These are phyloP conservation scores for Torulaspora franciscae DNA, from an alignment of 805 yeast species.

Conservation along the genomic window DNA sequence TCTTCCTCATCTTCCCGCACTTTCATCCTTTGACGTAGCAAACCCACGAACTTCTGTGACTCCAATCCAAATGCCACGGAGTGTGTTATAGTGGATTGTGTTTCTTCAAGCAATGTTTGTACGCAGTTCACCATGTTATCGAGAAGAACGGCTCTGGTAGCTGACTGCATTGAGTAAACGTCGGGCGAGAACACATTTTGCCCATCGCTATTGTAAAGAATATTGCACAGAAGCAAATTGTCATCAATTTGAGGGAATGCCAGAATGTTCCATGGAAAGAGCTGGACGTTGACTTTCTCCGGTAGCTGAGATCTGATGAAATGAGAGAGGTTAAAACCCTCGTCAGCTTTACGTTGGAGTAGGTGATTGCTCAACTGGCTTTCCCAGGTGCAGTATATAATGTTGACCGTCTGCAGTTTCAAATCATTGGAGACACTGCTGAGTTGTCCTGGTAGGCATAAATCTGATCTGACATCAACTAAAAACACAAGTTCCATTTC, in stretches of 20 bases:
- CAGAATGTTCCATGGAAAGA: conserved; percentile 24
- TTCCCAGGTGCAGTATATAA: conserved; percentile 21
- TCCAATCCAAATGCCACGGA: conserved; percentile 26
- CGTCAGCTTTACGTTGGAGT: not conserved
- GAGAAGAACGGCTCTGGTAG: conserved; percentile 25
- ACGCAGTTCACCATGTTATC: conserved; percentile 30
- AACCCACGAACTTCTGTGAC: conserved; percentile 20
- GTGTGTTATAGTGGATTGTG: conserved; percentile 27
- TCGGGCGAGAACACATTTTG: conserved; percentile 28
- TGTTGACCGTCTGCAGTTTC: conserved; percentile 5
- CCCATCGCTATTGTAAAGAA: conserved; percentile 24
- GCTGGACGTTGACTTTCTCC: conserved; percentile 4
- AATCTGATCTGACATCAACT: conserved; percentile 27
- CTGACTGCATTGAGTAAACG: conserved; percentile 19
- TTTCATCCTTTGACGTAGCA: conserved; percentile 19
- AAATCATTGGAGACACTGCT: conserved; percentile 5
- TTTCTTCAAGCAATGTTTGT: conserved; percentile 19
- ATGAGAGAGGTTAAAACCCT: conserved; percentile 18
- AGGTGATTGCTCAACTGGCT: conserved; percentile 14
- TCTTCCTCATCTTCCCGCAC: conserved; percentile 15
- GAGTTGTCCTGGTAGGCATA: conserved; percentile 17
- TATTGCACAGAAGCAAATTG: conserved; percentile 22
- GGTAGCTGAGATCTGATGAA: conserved; percentile 23
- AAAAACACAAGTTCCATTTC: conserved; percentile 23
- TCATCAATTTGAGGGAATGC: conserved; percentile 30